Evolutionary conservation across 2,329 filamentous ascomycete species (phyloP), one percentile per base, ranked within the genome.

Genomic region (Keithomyces neogunnii): DNA sequence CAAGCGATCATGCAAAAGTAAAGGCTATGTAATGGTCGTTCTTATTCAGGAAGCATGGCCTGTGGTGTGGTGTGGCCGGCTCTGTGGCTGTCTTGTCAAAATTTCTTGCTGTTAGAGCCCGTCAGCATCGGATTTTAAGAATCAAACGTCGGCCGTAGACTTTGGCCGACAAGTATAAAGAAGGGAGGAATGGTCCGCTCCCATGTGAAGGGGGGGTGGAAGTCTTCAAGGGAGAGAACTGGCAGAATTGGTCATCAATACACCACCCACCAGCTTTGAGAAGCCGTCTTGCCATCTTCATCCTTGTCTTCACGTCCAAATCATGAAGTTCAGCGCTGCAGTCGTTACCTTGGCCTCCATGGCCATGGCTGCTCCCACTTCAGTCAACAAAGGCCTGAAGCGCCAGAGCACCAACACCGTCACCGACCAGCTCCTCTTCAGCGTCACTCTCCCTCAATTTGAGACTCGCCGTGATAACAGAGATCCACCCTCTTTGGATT

Each of bases 381-480:
- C 48, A 19, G 30, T 33, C 29, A 55, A 30, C 4, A 38, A 48
- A 11, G 44, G 57, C 31, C 45, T 48, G 3, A 55, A 52, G 32
- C 63, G 60, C 28, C 60, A 65, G 48, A 61, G 53, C 31, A 47
- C 52, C 35, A 57, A 52, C 19, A 47, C 63, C 6, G 60, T 69
- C 13, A 77, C 74, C 1, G 76, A 81, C 53, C 53, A 67, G 33
- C 68, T 77, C 29, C 63, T 78, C 49, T 80, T 76, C 65, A 59
- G 52, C 45, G 59, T 69, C 42, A 62, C 67, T 0, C 69, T 81
- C 3, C 55, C 64, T 0, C 43, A 62, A 0, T 81, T 81, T 57
- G 64, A 66, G 3, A 42, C 57, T 1, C 65, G 67, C 7, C 73
- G 73, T 45, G 65, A 70, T 9, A 66, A 66, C 0, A 58, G 61